These are phyloP conservation scores for Diplodia intermedia DNA, from an alignment of 2,329 filamentous ascomycete species.

Conservation along the genomic window DNA sequence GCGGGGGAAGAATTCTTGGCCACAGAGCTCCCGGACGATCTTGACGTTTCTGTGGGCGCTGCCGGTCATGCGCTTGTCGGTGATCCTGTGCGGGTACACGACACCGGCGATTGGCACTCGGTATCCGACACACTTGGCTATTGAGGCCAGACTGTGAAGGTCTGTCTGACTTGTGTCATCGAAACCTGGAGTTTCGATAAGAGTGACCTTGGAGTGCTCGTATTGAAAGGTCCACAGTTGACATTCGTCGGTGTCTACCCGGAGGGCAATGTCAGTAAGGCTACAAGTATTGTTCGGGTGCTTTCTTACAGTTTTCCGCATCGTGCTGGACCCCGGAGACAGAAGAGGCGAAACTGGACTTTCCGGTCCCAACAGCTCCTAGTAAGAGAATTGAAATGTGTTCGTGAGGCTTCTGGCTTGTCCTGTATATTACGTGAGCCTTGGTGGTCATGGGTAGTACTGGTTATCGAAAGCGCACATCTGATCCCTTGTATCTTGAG, in stretches of 20 bases:
- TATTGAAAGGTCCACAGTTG: not conserved
- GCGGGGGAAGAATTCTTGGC: conserved; percentile 38
- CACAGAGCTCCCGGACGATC: conserved; percentile 54
- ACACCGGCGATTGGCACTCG: conserved; percentile 50
- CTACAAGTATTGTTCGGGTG: not conserved
- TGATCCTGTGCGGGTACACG: conserved; percentile 55
- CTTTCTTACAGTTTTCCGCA: not conserved
- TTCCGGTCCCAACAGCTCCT: not conserved
- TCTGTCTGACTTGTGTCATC: not conserved
- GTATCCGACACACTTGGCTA: conserved; percentile 4
- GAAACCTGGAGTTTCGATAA: not conserved
- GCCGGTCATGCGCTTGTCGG: conserved; percentile 49
- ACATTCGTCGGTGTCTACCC: not conserved
- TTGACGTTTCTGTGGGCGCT: conserved; percentile 49
- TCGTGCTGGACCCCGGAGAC: not conserved
- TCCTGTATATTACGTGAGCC: not conserved
- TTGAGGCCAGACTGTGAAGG: not conserved
- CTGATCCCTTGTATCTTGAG: not conserved
- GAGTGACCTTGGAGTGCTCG: not conserved
- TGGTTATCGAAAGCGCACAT: not conserved
- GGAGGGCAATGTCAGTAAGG: not conserved
- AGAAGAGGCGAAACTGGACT: not conserved
- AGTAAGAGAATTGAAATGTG: not conserved
- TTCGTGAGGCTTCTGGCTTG: not conserved
- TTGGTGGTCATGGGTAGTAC: not conserved